A percentile compares a stretch with the other conserved stretches of the same genome.
Evolutionary conservation across 768 basidiomycete species (phyloP).

Genomic region (Phylloporus sp.): DNA sequence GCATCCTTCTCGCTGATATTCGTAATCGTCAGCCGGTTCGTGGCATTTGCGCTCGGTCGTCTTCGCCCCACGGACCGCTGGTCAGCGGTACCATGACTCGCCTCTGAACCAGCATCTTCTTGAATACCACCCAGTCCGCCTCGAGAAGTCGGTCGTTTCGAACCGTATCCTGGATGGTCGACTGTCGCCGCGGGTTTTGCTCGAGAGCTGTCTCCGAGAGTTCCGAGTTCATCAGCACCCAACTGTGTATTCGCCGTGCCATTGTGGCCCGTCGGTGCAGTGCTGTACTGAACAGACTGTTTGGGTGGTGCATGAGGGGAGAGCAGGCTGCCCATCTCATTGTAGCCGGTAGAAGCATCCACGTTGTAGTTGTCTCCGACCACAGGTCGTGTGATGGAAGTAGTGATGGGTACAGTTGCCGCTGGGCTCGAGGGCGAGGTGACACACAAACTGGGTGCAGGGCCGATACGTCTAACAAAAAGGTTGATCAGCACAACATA

Average conservation of each 20-base stretch:
- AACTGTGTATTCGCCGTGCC: constrained; percentile 10
- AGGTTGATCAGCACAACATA: background rate
- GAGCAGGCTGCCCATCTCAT: constrained; percentile 9
- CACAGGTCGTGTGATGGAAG: constrained; percentile 17
- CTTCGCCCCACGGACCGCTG: constrained; percentile 24
- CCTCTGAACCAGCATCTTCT: constrained; percentile 16
- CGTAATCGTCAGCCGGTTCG: constrained; percentile 38
- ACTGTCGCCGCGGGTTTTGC: constrained; percentile 15
- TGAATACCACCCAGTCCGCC: constrained; percentile 24
- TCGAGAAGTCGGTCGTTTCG: constrained; percentile 11
- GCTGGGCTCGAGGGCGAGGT: constrained; percentile 26
- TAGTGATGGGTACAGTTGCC: constrained; percentile 28
- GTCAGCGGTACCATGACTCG: background rate
- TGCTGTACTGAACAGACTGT: constrained; percentile 27
- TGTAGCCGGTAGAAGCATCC: background rate
- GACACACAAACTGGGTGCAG: constrained; percentile 38
- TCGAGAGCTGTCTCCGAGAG: constrained; percentile 10
- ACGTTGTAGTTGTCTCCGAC: constrained; percentile 19
- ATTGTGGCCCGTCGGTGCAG: constrained; percentile 24
- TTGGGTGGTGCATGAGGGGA: constrained; percentile 10
- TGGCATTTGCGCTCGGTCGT: constrained; percentile 28
- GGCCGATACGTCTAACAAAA: constrained; percentile 42
- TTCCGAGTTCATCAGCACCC: constrained; percentile 22
- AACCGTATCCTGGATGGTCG: constrained; percentile 27
- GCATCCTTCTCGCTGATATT: constrained; percentile 40